Evolutionary conservation across 1,284 basidiomycete species (phyloP).

Genomic region (Volvariella surrecta): DNA sequence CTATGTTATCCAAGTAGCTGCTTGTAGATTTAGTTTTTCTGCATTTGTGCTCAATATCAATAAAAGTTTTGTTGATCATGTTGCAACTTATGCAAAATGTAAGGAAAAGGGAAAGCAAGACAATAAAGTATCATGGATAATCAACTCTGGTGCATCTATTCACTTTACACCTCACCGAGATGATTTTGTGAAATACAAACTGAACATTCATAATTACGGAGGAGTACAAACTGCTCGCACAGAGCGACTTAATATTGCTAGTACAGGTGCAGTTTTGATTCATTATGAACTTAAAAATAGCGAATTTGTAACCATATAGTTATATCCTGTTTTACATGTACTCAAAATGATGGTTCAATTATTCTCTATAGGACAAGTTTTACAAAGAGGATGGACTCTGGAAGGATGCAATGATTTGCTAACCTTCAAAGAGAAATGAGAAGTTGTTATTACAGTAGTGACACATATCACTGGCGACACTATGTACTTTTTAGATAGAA

Average conservation of each 20-base stretch:
- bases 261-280: too few relatives aligned
- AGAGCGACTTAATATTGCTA: too few relatives aligned
- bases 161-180: constrained; percentile 6
- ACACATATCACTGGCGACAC: too few relatives aligned
- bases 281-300: too few relatives aligned
- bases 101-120: constrained; percentile 5
- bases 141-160: constrained; percentile 10
- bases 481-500: too few relatives aligned
- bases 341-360: not conserved
- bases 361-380: constrained; percentile 3
- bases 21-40: not conserved
- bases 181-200: not conserved
- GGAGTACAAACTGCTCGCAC: too few relatives aligned
- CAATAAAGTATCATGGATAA: constrained; percentile 10
- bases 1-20: not conserved
- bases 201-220: too few relatives aligned
- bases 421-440: not conserved
- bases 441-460: not conserved
- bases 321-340: not conserved
- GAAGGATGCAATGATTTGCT: not conserved
- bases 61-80: constrained; percentile 1
- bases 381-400: not conserved
- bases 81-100: not conserved
- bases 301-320: not conserved
- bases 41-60: not conserved